These are phyloP conservation scores for Bocquillonia castaneifolia DNA, from an alignment of 441 rosid species.

Conservation along the genomic window DNA sequence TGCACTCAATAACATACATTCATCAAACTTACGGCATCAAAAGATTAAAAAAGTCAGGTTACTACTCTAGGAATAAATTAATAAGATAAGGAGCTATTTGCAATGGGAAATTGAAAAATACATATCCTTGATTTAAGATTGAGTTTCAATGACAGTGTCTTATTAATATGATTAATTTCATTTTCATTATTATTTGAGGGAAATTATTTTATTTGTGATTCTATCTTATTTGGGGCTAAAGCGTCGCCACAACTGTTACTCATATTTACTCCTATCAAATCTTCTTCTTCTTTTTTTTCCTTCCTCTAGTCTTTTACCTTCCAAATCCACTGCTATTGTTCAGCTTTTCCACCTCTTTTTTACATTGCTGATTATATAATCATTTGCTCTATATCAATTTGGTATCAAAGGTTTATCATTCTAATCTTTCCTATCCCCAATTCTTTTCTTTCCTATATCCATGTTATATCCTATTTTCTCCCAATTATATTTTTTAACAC, in stretches of 20 bases:
- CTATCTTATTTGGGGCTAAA: neutral
- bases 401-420: neutral
- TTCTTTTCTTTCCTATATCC: neutral
- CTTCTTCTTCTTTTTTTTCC: neutral
- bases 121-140: neutral
- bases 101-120: neutral
- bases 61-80: neutral
- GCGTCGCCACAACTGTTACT: too few species aligned
- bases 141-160: neutral
- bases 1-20: constrained; percentile 13
- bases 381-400: neutral
- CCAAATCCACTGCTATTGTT: too few species aligned
- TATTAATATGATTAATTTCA: too few species aligned
- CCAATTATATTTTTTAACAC: neutral
- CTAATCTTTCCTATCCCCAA: neutral
- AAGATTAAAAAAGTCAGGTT: neutral
- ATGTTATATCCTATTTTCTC: neutral
- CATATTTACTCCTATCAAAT: neutral
- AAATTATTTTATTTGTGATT: too few species aligned
- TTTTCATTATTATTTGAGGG: neutral
- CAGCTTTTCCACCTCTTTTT: neutral
- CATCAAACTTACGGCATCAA: neutral
- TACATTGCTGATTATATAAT: neutral
- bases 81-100: neutral
- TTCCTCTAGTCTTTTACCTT: too few species aligned